A percentile compares a stretch with the other conserved stretches of the same genome.
These are phyloP conservation scores for Peronosclerospora sorghi DNA, from an alignment of 352 stramenopile species.

Conservation along the genomic window DNA sequence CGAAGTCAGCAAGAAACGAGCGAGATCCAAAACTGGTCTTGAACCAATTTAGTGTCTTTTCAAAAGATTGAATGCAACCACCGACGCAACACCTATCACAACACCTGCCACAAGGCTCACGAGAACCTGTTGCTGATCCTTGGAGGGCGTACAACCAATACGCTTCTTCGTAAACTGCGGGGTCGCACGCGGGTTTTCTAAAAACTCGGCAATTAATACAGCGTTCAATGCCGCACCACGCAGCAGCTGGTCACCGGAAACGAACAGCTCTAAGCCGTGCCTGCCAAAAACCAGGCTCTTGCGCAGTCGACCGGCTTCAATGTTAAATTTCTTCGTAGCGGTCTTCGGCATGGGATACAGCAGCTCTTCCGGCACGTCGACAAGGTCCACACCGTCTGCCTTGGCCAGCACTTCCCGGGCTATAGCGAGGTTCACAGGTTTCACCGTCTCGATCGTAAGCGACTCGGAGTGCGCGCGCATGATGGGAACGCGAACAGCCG, in stretches of 20 bases:
- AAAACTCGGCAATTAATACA: constrained; percentile 92
- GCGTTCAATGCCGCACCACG: constrained; percentile 95
- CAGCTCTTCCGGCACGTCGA: constrained; percentile 77
- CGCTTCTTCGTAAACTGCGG: constrained; percentile 66
- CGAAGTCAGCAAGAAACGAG: not conserved
- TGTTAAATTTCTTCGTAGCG: constrained; percentile 94
- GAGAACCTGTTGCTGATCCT: constrained; percentile 17
- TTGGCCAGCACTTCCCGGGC: constrained; percentile 75
- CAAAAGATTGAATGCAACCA: constrained; percentile 19
- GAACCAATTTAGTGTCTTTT: constrained; percentile 39
- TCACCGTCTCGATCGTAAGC: constrained; percentile 91
- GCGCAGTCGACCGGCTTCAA: constrained; percentile 94
- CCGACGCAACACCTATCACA: constrained; percentile 29
- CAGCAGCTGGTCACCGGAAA: constrained; percentile 94
- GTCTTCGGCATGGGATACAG: constrained; percentile 97
- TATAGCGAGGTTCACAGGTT: constrained; percentile 74
- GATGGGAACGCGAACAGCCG: constrained; percentile 94
- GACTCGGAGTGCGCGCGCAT: constrained; percentile 94
- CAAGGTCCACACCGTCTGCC: constrained; percentile 90
- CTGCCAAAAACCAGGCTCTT: constrained; percentile 93
- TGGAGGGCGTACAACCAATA: constrained; percentile 20
- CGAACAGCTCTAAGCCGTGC: constrained; percentile 95
- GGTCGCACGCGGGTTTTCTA: constrained; percentile 48
- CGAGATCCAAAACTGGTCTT: constrained; percentile 6
- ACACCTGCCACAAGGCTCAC: constrained; percentile 26